Percentiles rank a stretch among this genome's conserved stretches.
Evolutionary conservation across 2,329 filamentous ascomycete species (phyloP).

Genomic region (Fusarium sp.): DNA sequence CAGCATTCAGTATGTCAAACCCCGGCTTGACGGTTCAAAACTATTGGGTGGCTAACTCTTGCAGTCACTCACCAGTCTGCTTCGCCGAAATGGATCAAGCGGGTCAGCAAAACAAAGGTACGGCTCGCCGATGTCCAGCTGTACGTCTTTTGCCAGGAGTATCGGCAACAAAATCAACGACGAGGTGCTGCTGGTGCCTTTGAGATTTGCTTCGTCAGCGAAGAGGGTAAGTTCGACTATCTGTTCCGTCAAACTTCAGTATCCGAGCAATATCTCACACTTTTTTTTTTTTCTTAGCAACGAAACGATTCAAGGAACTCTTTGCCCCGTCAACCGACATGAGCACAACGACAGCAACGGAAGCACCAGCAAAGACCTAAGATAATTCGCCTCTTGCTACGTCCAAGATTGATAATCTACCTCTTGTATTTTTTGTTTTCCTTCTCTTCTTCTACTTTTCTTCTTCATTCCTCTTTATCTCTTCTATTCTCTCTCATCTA

Average conservation of each 20-base stretch:
- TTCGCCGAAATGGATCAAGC: slow-evolving; percentile 63
- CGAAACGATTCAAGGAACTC: slow-evolving; percentile 54
- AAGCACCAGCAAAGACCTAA: slow-evolving; percentile 21
- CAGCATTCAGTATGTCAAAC: slow-evolving; percentile 66
- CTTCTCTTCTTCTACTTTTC: not conserved
- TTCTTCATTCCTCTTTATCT: slow-evolving; percentile 11
- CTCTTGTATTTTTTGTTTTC: not conserved
- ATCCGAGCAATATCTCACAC: slow-evolving; percentile 16
- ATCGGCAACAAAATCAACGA: slow-evolving; percentile 64
- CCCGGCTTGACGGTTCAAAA: no score
- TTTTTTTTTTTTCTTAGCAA: slow-evolving; percentile 20
- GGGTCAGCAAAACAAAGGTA: slow-evolving; percentile 59
- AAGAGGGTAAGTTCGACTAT: slow-evolving; percentile 49
- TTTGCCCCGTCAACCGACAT: slow-evolving; percentile 46
- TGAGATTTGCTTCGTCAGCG: slow-evolving; percentile 62
- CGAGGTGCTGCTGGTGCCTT: slow-evolving; percentile 61
- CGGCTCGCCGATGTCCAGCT: slow-evolving; percentile 66
- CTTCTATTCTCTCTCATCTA: not conserved
- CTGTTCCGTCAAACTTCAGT: no score
- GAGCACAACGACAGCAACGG: slow-evolving; percentile 25
- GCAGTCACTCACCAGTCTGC: slow-evolving; percentile 65
- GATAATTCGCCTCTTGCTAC: not conserved
- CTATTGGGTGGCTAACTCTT: not conserved
- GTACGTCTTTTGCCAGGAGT: slow-evolving; percentile 69
- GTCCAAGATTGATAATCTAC: slow-evolving; percentile 8